Evolutionary conservation across 768 basidiomycete species (phyloP).

Genomic region (Leccinum longicurvipes): DNA sequence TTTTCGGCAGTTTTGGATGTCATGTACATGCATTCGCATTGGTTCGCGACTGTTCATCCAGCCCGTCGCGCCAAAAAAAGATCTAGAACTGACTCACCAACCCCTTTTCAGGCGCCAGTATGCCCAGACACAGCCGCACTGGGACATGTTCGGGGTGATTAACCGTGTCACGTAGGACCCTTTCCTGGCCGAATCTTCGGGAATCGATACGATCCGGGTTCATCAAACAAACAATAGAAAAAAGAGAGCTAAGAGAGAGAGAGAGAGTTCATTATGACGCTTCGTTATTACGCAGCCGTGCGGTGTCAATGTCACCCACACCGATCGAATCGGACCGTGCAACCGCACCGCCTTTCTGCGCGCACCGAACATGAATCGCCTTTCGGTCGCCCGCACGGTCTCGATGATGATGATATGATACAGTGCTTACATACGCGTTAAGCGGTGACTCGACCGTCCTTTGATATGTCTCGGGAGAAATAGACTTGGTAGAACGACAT

Average conservation of each 20-base stretch:
- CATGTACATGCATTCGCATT: neutral
- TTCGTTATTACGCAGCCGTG: neutral
- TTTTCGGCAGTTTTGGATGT: constrained; percentile 8
- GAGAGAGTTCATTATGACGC: neutral
- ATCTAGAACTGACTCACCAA: neutral
- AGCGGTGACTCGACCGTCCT: neutral
- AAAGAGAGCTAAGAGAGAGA: neutral
- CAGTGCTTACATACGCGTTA: neutral
- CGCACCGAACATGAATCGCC: neutral
- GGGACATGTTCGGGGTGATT: constrained; percentile 9
- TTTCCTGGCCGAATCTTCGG: constrained; percentile 1
- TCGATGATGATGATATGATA: neutral
- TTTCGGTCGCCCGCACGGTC: neutral
- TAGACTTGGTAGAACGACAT: constrained; percentile 1
- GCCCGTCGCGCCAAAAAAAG: neutral
- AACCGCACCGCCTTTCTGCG: neutral
- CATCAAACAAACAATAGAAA: constrained; percentile 5
- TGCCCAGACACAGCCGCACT: constrained; percentile 4
- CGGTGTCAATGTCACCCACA: constrained; percentile 13
- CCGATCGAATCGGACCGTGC: neutral
- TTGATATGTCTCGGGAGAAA: constrained; percentile 8
- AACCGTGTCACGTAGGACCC: constrained; percentile 2
- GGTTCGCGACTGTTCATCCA: neutral
- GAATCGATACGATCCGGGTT: constrained; percentile 9
- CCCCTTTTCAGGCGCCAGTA: neutral